phyloP scores from a whole-genome alignment of 345 rosid species.

The Stellera chamaejasme region DNA sequence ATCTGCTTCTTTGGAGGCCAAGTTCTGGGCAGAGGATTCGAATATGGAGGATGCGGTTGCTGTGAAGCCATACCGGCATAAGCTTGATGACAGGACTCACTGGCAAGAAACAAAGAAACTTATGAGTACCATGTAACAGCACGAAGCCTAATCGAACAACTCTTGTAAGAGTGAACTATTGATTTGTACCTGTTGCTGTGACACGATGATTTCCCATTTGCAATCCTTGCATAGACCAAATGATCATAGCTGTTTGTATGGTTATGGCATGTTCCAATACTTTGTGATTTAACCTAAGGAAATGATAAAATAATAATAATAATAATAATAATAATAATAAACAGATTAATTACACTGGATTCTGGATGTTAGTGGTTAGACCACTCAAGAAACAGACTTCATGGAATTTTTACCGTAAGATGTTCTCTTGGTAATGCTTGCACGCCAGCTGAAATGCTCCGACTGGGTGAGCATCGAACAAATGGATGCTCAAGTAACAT shows the following conservation, averaged over 20 bases:
- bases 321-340: too few species aligned
- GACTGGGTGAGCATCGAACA: conserved; percentile 29
- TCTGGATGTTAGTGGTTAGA: not conserved
- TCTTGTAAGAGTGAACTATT: not conserved
- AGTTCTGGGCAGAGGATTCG: conserved; percentile 12
- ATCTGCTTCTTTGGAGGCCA: not conserved
- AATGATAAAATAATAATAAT: not conserved
- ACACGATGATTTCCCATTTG: conserved; percentile 11
- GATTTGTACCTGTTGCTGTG: conserved; percentile 16
- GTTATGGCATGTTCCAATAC: conserved; percentile 11
- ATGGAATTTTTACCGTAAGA: conserved; percentile 18
- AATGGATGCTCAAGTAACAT: conserved; percentile 53
- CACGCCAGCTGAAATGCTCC: conserved; percentile 13
- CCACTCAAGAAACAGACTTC: conserved; percentile 7
- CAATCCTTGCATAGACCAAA: conserved; percentile 7
- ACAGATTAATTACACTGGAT: not conserved
- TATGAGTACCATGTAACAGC: not conserved
- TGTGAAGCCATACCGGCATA: conserved; percentile 14
- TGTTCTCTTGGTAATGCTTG: conserved; percentile 16
- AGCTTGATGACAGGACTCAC: conserved; percentile 14
- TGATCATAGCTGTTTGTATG: conserved; percentile 11
- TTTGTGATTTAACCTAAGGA: conserved; percentile 27
- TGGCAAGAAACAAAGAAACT: conserved; percentile 2
- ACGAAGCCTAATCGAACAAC: conserved; percentile 1
- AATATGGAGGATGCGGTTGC: conserved; percentile 7